phyloP scores from a whole-genome alignment of 129 eudicot species.

The sunflower (Helianthus annuus) region HanXRQr2.0-SUNRISE NC_035447.2:1771405-1771904 shows the following conservation, averaged over 20 bases:
- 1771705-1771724: conserved; percentile 75
- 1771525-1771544: conserved; percentile 37
- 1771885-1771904: conserved; percentile 79
- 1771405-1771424: conserved; percentile 47
- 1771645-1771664: conserved; percentile 76
- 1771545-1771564: conserved; percentile 50
- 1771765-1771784: too few species aligned
- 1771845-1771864: conserved; percentile 9
- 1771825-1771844: neutral
- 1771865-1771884: conserved; percentile 58
- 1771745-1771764: neutral
- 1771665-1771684: conserved; percentile 49
- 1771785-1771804: too few species aligned
- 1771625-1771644: conserved; percentile 80
- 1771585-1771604: conserved; percentile 79
- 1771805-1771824: too few species aligned
- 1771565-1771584: conserved; percentile 83
- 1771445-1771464: conserved; percentile 51
- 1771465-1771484: conserved; percentile 58
- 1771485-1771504: conserved; percentile 62
- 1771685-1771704: conserved; percentile 90
- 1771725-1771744: conserved; percentile 39
- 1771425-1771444: conserved; percentile 62
- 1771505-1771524: conserved; percentile 35
- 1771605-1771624: conserved; percentile 70